A percentile compares a stretch with the other conserved stretches of the same genome.
Conservation (phyloP, 2,329 filamentous ascomycete species). For the Aspergillus proliferans region DNA sequence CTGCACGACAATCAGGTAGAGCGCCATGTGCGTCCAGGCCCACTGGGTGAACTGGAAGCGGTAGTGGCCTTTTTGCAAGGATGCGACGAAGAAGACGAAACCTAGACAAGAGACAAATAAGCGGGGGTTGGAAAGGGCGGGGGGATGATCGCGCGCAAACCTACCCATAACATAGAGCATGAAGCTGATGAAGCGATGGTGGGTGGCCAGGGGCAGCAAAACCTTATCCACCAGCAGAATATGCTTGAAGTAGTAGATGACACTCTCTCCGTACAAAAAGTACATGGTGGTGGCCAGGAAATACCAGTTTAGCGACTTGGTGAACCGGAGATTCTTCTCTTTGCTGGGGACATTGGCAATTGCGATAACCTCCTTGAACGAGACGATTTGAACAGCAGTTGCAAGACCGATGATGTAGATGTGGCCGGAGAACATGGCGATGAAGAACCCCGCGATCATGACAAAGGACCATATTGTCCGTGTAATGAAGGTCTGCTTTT, state of each 20-base stretch:
- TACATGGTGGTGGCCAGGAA: constrained; percentile 99
- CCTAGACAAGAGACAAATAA: constrained; percentile 47
- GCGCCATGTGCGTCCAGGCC: constrained; percentile 98
- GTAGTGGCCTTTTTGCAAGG: constrained; percentile 91
- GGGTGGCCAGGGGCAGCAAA: constrained; percentile 84
- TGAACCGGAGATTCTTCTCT: constrained; percentile 83
- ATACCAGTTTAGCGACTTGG: constrained; percentile 98
- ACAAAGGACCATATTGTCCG: constrained; percentile 96
- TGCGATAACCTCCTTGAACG: constrained; percentile 98
- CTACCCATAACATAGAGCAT: constrained; percentile 93
- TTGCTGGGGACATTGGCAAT: constrained; percentile 92
- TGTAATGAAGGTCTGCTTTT: constrained; percentile 95
- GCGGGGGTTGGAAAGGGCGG: not conserved
- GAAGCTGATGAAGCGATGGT: constrained; percentile 98
- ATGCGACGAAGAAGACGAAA: constrained; percentile 96
- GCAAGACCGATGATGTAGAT: constrained; percentile 94
- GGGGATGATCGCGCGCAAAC: constrained; percentile 23
- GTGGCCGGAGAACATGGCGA: constrained; percentile 87
- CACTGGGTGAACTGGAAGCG: constrained; percentile 99
- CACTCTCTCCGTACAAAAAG: constrained; percentile 95
- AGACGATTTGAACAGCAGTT: constrained; percentile 89
- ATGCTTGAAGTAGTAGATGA: constrained; percentile 99
- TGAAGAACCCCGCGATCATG: constrained; percentile 93
- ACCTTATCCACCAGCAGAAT: constrained; percentile 93
- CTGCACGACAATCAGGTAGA: constrained; percentile 95